These are phyloP conservation scores for Floccularia luteovirens DNA, from an alignment of 768 basidiomycete species.

Conservation along the genomic window DNA sequence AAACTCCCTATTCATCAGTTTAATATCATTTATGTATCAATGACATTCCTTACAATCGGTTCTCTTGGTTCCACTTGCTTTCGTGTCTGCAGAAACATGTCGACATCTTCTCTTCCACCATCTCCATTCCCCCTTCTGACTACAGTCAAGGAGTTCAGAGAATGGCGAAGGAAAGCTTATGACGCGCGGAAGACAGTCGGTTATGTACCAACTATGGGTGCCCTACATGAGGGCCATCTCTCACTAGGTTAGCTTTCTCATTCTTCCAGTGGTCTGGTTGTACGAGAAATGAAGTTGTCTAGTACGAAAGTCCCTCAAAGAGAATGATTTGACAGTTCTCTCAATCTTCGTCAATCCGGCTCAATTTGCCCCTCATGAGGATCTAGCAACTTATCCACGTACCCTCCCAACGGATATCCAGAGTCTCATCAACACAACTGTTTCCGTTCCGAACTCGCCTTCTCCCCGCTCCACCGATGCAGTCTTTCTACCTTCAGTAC, in stretches of 20 bases:
- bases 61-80: background rate
- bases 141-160: conserved; percentile 52
- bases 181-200: conserved; percentile 65
- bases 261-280: background rate
- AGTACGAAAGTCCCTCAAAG: conserved; percentile 72
- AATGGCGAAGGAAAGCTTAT: conserved; percentile 68
- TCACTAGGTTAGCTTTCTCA: conserved; percentile 62
- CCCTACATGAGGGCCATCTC: conserved; percentile 89
- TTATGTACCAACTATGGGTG: conserved; percentile 98
- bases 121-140: conserved; percentile 43
- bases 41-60: conserved; percentile 1
- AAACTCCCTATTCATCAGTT: background rate
- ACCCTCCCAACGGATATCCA: conserved; percentile 73
- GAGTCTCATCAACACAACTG: conserved; percentile 27
- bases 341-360: conserved; percentile 98
- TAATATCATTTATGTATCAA: conserved; percentile 1
- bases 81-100: conserved; percentile 2
- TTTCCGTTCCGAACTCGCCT: conserved; percentile 12
- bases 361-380: conserved; percentile 95
- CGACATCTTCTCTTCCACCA: conserved; percentile 16
- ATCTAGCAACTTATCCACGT: conserved; percentile 85
- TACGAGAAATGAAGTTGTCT: background rate
- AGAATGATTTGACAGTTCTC: conserved; percentile 82
- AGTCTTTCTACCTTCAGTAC: conserved; percentile 72
- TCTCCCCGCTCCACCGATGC: conserved; percentile 43